Conservation (phyloP, 495 filamentous ascomycete genomes). For the Bombardia bombarda region DNA sequence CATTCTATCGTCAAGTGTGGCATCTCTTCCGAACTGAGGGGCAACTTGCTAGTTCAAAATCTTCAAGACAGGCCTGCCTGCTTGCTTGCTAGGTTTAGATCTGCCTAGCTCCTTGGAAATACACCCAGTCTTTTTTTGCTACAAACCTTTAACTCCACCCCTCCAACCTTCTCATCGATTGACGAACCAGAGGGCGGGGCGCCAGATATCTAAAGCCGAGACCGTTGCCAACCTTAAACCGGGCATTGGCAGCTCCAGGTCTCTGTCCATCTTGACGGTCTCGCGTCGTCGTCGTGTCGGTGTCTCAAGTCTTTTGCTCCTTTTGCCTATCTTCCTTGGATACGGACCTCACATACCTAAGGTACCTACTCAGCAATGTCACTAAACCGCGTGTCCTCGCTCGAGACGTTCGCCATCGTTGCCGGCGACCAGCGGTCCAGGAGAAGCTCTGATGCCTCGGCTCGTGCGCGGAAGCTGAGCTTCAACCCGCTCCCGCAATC, state of each 20-base stretch:
- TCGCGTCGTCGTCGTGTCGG: no score
- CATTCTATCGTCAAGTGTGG: no score
- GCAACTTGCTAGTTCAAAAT: no score
- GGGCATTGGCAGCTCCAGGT: not conserved
- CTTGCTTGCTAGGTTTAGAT: not conserved
- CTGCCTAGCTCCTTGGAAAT: not conserved
- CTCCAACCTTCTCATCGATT: slow-evolving; percentile 5
- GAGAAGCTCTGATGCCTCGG: slow-evolving; percentile 32
- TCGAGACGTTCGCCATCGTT: slow-evolving; percentile 41
- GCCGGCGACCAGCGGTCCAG: slow-evolving; percentile 29
- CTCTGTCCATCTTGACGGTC: not conserved
- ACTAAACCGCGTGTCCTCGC: slow-evolving; percentile 40
- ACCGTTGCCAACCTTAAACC: not conserved
- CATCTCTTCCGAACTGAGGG: no score
- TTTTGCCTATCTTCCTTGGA: not conserved
- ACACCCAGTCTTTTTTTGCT: not conserved
- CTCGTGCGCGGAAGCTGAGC: slow-evolving; percentile 38
- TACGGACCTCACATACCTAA: not conserved
- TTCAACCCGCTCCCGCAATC: slow-evolving; percentile 45
- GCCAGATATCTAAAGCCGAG: not conserved
- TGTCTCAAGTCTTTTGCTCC: not conserved
- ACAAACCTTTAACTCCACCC: slow-evolving; percentile 1
- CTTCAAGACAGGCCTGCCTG: not conserved
- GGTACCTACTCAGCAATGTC: slow-evolving; percentile 30
- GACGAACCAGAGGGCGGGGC: slow-evolving; percentile 10